A percentile compares a stretch with the other conserved stretches of the same genome.
Conservation (phyloP, 345 rosid species). For the Dimocarpus longan region DNA sequence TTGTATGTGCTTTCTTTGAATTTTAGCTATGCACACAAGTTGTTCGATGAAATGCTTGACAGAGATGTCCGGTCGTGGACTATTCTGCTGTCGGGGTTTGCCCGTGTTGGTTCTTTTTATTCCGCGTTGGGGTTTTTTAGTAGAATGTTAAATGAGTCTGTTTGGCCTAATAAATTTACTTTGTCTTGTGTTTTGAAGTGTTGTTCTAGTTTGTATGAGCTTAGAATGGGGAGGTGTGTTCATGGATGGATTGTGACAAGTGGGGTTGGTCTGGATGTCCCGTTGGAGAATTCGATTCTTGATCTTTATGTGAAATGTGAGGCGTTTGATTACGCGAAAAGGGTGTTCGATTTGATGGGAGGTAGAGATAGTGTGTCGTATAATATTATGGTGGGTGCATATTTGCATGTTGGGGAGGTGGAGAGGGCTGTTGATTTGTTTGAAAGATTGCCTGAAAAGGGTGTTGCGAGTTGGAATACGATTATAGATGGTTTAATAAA, state of each 20-base stretch:
- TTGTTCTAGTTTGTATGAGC: slow-evolving; percentile 41
- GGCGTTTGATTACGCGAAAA: slow-evolving; percentile 28
- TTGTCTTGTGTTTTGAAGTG: slow-evolving; percentile 50
- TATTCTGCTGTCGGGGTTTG: slow-evolving; percentile 40
- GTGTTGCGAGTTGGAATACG: slow-evolving; percentile 54
- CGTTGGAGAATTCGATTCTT: slow-evolving; percentile 49
- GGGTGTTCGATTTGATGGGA: slow-evolving; percentile 42
- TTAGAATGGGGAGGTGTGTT: slow-evolving; percentile 41
- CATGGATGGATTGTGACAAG: slow-evolving; percentile 57
- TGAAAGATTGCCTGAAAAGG: slow-evolving; percentile 31
- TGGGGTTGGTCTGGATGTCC: slow-evolving; percentile 38
- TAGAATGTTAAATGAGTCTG: slow-evolving; percentile 41
- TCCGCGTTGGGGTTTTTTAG: slow-evolving; percentile 34
- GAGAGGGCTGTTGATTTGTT: slow-evolving; percentile 42
- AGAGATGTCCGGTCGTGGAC: slow-evolving; percentile 53
- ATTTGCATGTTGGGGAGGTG: slow-evolving; percentile 37
- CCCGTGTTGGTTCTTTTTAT: slow-evolving; percentile 28
- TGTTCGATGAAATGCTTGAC: slow-evolving; percentile 34
- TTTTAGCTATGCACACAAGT: slow-evolving; percentile 26
- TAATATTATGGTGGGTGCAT: slow-evolving; percentile 51
- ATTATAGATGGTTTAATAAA: slow-evolving; percentile 45
- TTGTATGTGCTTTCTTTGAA: slow-evolving; percentile 11
- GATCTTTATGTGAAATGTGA: slow-evolving; percentile 52
- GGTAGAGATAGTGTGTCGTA: slow-evolving; percentile 39
- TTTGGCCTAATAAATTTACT: slow-evolving; percentile 50